A percentile compares a stretch with the other conserved stretches of the same genome.
Conservation (phyloP, 176 grass and related monocot species). For the Aegilops speltoides region DNA sequence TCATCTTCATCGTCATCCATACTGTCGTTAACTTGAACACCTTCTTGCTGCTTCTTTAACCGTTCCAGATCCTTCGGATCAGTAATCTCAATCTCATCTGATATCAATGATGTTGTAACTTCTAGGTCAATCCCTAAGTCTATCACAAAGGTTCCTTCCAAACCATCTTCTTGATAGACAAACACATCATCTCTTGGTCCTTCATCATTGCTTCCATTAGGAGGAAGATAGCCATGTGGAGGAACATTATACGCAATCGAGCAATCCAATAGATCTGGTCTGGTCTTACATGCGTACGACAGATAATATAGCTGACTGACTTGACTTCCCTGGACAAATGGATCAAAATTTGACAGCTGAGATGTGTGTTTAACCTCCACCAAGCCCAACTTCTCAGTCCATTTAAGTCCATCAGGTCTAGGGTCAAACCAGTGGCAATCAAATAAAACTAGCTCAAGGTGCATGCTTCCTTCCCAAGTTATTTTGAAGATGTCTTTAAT, state of each 20-base stretch:
- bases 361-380: neutral
- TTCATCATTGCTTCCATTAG: neutral
- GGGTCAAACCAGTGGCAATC: neutral
- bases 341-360: neutral
- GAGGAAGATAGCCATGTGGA: neutral
- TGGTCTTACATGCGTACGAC: neutral
- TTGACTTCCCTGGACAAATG: neutral
- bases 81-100: neutral
- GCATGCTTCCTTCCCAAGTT: neutral
- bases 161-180: constrained; percentile 18
- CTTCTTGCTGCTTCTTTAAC: neutral
- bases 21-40: neutral
- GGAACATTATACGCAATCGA: neutral
- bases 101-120: neutral
- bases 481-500: neutral
- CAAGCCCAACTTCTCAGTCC: neutral
- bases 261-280: neutral
- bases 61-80: neutral
- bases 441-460: neutral
- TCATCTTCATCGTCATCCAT: neutral
- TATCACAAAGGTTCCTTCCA: neutral
- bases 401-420: neutral
- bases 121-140: neutral
- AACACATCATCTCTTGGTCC: neutral
- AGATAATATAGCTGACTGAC: neutral